These are phyloP conservation scores for Sphagnum fallax DNA, from an alignment of 228 moss, liverwort and hornwort genomes.

Conservation along the genomic window DNA sequence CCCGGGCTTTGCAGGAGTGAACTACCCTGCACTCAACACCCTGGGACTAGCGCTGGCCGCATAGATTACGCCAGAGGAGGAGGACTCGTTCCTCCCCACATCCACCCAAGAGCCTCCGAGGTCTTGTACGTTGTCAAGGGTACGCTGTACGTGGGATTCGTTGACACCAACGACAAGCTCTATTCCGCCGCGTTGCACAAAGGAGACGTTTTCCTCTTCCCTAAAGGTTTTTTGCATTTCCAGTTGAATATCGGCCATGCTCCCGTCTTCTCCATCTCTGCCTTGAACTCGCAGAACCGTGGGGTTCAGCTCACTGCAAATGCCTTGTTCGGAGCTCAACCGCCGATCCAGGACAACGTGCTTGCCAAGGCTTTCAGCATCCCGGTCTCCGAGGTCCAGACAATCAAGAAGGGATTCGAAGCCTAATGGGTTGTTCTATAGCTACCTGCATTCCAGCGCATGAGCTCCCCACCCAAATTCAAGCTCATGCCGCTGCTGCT, in stretches of 20 bases:
- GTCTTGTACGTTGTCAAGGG: slow-evolving; percentile 6
- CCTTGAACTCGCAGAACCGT: slow-evolving; percentile 11
- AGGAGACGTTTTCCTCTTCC: slow-evolving; percentile 14
- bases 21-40: slow-evolving; percentile 6
- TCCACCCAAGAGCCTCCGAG: slow-evolving; percentile 1
- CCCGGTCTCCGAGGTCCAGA: no score
- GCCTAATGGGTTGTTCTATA: no score
- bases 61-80: slow-evolving; percentile 1
- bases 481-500: no score
- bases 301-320: slow-evolving; percentile 1
- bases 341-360: no score
- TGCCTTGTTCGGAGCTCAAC: no score
- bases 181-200: slow-evolving; percentile 1
- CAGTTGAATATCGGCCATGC: slow-evolving; percentile 3
- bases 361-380: no score
- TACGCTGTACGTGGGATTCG: neutral
- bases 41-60: slow-evolving; percentile 4
- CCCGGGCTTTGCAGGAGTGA: slow-evolving; percentile 2
- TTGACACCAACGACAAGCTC: neutral
- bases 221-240: slow-evolving; percentile 14
- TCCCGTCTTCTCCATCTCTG: slow-evolving; percentile 3
- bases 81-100: slow-evolving; percentile 4
- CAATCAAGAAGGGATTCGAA: no score
- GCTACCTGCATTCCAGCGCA: no score
- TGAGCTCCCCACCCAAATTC: no score